Evolutionary conservation across 164 flowering plant genomes (phyloP).

Genomic region (Malania oleifera): DNA sequence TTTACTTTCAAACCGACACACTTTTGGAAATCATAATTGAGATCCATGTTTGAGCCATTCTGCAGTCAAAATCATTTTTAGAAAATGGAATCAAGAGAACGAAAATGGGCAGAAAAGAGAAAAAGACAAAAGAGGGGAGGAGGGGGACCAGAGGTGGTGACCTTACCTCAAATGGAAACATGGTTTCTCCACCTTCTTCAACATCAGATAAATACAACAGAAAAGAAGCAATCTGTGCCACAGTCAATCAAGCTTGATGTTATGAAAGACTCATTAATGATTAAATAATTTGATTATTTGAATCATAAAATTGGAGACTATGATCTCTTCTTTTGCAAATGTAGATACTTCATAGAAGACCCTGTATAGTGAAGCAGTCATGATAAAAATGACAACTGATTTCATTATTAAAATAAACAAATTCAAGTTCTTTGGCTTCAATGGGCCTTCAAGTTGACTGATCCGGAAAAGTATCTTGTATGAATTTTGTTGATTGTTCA

Average conservation of each 20-base stretch:
- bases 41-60: conserved; percentile 61
- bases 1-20: conserved; percentile 88
- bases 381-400: no score
- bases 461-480: no score
- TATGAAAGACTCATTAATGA: not conserved
- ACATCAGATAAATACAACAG: conserved; percentile 74
- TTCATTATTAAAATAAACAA: no score
- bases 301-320: not conserved
- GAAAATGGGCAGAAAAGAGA: no score
- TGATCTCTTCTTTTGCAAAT: not conserved
- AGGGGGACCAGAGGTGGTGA: no score
- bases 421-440: no score
- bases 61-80: conserved; percentile 28
- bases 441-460: no score
- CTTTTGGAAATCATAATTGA: conserved; percentile 44
- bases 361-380: no score
- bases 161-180: conserved; percentile 81
- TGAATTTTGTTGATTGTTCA: no score
- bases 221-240: conserved; percentile 69
- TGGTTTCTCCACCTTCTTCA: conserved; percentile 87
- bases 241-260: not conserved
- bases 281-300: not conserved
- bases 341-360: no score
- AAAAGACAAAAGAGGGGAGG: no score
- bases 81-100: no score